Evolutionary conservation across 768 basidiomycete genomes (phyloP).

Genomic region (Leccinum rimulosum): DNA sequence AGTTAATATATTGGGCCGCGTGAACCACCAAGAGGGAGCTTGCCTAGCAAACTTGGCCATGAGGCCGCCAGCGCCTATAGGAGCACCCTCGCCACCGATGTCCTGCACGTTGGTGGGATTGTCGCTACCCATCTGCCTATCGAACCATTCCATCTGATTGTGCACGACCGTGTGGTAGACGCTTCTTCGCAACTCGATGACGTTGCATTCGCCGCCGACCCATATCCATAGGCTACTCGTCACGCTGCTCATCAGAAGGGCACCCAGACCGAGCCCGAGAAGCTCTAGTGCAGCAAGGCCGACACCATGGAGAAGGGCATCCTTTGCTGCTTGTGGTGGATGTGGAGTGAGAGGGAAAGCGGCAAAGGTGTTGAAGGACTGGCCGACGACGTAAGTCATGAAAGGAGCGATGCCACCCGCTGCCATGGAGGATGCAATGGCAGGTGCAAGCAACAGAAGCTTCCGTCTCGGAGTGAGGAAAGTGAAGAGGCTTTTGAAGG

Average conservation of each 20-base stretch:
- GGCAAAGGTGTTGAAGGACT: slow-evolving; percentile 72
- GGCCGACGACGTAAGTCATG: slow-evolving; percentile 82
- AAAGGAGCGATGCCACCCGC: slow-evolving; percentile 76
- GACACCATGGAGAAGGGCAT: slow-evolving; percentile 52
- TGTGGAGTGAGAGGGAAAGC: slow-evolving; percentile 45
- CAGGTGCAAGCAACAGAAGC: slow-evolving; percentile 60
- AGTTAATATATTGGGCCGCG: slow-evolving; percentile 2
- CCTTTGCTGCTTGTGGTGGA: slow-evolving; percentile 42
- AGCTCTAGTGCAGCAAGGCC: slow-evolving; percentile 65
- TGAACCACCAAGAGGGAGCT: background rate
- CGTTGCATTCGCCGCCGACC: slow-evolving; percentile 73
- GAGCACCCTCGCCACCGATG: slow-evolving; percentile 40
- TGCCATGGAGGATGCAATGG: slow-evolving; percentile 54
- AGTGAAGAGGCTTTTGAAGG: slow-evolving; percentile 65
- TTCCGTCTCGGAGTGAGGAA: slow-evolving; percentile 57
- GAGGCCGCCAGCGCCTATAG: slow-evolving; percentile 80
- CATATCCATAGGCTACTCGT: slow-evolving; percentile 84
- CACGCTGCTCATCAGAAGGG: slow-evolving; percentile 68
- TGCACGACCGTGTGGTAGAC: slow-evolving; percentile 67
- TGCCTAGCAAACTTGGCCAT: slow-evolving; percentile 92
- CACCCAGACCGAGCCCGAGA: slow-evolving; percentile 60
- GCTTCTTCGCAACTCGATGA: slow-evolving; percentile 58
- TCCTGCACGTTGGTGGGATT: slow-evolving; percentile 39
- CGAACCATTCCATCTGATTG: slow-evolving; percentile 90
- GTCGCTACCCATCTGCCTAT: slow-evolving; percentile 67